phyloP scores from a whole-genome alignment of 345 rosid species.

The Eucalyptus marginata region DNA sequence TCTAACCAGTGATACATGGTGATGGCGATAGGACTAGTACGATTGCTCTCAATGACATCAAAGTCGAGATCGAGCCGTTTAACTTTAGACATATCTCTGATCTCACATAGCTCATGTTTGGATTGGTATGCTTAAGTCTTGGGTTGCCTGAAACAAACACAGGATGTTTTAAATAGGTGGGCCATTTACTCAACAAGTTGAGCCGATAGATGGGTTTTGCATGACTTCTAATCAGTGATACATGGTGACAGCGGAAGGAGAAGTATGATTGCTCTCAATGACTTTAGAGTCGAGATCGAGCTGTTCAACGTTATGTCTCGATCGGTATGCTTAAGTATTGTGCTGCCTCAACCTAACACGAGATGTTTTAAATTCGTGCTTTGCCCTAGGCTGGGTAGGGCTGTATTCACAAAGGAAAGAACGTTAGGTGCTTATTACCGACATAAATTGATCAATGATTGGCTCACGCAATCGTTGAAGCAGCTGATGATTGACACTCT shows the following conservation, averaged over 20 bases:
- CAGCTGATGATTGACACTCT: neutral
- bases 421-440: neutral
- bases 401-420: neutral
- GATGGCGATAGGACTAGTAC: accelerated
- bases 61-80: accelerated
- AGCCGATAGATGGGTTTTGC: too few species aligned
- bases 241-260: neutral
- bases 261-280: neutral
- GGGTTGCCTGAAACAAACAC: neutral
- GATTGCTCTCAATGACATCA: neutral
- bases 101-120: neutral
- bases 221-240: neutral
- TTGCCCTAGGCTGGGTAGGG: neutral
- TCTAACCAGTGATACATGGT: neutral
- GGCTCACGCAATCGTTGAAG: neutral
- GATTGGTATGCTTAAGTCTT: neutral
- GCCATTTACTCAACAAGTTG: too few species aligned
- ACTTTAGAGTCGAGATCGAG: neutral
- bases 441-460: neutral
- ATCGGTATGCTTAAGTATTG: neutral
- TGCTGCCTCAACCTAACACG: neutral
- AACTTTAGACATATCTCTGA: neutral
- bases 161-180: too few species aligned
- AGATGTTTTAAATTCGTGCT: neutral
- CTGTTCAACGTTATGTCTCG: neutral